These are phyloP conservation scores for Acephala macrosclerotiorum DNA, from an alignment of 2,329 filamentous ascomycete genomes.

Conservation along the genomic window DNA sequence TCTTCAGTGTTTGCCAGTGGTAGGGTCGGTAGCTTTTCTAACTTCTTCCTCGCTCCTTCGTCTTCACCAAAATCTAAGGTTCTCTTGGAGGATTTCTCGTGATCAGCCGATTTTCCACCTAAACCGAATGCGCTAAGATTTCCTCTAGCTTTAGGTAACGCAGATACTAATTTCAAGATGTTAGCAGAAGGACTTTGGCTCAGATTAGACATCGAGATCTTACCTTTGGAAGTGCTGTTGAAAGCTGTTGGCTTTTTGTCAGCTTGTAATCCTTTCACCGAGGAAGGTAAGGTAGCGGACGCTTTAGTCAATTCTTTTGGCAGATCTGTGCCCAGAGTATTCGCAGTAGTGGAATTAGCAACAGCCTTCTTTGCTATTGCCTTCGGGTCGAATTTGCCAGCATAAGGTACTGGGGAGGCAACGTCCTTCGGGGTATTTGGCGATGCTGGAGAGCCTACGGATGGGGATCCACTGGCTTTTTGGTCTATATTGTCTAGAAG, in stretches of 20 bases:
- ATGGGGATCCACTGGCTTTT: conserved; percentile 59
- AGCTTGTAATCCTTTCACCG: conserved; percentile 49
- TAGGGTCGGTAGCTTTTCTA: conserved; percentile 87
- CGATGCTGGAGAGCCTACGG: conserved; percentile 58
- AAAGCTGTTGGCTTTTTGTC: conserved; percentile 51
- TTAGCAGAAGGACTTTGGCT: conserved; percentile 27
- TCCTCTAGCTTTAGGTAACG: conserved; percentile 70
- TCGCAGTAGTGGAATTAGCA: conserved; percentile 60
- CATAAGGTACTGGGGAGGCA: conserved; percentile 66
- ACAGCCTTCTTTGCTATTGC: conserved; percentile 82
- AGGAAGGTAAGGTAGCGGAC: conserved; percentile 50
- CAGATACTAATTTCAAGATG: conserved; percentile 47
- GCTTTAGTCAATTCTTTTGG: conserved; percentile 54
- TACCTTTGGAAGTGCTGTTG: conserved; percentile 50
- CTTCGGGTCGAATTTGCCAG: conserved; percentile 87
- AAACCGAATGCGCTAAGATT: conserved; percentile 89
- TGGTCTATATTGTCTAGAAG: conserved; percentile 78
- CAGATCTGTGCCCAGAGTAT: conserved; percentile 63
- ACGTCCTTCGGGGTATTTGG: conserved; percentile 55
- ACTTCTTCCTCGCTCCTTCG: conserved; percentile 83
- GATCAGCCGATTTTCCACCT: conserved; percentile 70
- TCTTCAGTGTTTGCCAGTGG: conserved; percentile 69
- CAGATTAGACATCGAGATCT: conserved; percentile 23
- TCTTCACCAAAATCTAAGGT: conserved; percentile 89
- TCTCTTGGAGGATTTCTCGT: conserved; percentile 73